Evolutionary conservation across 2,329 filamentous ascomycete species (phyloP).

Genomic region (Colletotrichum graminicola): DNA sequence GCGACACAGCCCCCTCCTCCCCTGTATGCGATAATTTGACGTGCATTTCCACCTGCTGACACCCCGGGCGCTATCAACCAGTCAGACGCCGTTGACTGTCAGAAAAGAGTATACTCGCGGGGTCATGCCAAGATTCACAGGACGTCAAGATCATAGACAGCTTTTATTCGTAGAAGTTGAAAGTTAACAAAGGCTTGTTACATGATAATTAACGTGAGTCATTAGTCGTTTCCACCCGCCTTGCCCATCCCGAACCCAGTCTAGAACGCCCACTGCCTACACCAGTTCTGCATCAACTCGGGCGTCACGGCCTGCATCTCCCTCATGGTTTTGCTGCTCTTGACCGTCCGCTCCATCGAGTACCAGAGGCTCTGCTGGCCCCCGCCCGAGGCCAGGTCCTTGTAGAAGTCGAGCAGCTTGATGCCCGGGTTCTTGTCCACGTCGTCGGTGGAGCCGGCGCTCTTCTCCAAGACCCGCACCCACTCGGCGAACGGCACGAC

Average conservation of each 20-base stretch:
- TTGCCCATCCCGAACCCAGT: background rate
- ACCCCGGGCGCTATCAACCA: background rate
- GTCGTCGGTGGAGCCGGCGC: conserved; percentile 52
- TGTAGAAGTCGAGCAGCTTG: conserved; percentile 66
- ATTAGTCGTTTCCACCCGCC: background rate
- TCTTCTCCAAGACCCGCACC: conserved; percentile 59
- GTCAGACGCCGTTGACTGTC: background rate
- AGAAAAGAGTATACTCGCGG: background rate
- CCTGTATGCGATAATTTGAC: background rate
- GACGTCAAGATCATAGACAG: background rate
- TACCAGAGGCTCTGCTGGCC: conserved; percentile 50
- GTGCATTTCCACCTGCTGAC: background rate
- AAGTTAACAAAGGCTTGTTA: background rate
- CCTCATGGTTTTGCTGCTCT: conserved; percentile 57
- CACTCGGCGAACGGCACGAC: conserved; percentile 59
- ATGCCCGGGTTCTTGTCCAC: conserved; percentile 61
- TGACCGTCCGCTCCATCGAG: conserved; percentile 55
- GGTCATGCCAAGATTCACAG: background rate
- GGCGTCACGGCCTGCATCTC: conserved; percentile 55
- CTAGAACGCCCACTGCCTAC: conserved; percentile 58
- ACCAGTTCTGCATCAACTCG: conserved; percentile 62
- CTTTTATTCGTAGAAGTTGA: background rate
- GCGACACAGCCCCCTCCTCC: background rate
- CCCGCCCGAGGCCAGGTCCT: conserved; percentile 46
- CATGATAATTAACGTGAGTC: background rate